These are phyloP conservation scores for Tremellales sp. DNA, from an alignment of 1,284 basidiomycete genomes.

Conservation along the genomic window DNA sequence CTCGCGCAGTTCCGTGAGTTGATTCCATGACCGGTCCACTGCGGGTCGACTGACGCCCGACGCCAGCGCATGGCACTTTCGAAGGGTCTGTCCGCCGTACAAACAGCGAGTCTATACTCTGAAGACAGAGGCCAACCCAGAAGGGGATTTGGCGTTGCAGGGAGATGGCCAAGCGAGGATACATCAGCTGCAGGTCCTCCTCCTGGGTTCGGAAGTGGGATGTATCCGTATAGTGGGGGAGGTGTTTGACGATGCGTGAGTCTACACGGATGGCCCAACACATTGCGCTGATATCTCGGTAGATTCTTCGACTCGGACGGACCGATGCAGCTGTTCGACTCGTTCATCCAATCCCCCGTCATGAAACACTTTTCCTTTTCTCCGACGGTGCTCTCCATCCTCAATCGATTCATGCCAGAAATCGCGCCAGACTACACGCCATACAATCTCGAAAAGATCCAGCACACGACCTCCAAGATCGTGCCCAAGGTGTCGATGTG, in stretches of 20 bases:
- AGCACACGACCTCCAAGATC: constrained; percentile 11
- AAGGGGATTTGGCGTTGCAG: constrained; percentile 30
- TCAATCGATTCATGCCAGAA: constrained; percentile 33
- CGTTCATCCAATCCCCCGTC: constrained; percentile 37
- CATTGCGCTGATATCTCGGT: constrained; percentile 7
- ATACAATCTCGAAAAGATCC: constrained; percentile 30
- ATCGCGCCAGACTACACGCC: constrained; percentile 27
- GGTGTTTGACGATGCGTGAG: constrained; percentile 43
- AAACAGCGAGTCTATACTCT: constrained; percentile 23
- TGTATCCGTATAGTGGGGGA: constrained; percentile 43
- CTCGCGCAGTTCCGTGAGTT: constrained; percentile 43
- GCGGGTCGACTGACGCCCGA: too few species aligned
- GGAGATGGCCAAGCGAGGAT: constrained; percentile 28
- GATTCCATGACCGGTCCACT: too few species aligned
- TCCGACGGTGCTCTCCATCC: constrained; percentile 32
- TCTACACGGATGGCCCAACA: constrained; percentile 2
- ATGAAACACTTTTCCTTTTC: constrained; percentile 45
- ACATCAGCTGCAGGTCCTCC: constrained; percentile 29
- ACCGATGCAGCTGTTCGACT: constrained; percentile 35
- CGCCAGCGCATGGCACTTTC: constrained; percentile 25
- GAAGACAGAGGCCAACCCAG: constrained; percentile 16
- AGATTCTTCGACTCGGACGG: constrained; percentile 44
- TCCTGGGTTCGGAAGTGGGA: constrained; percentile 27
- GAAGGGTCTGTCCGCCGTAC: constrained; percentile 21
- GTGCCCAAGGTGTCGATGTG: constrained; percentile 19